Conservation (phyloP, 2,329 filamentous ascomycete species). For the Hypoxylon sp. region DNA sequence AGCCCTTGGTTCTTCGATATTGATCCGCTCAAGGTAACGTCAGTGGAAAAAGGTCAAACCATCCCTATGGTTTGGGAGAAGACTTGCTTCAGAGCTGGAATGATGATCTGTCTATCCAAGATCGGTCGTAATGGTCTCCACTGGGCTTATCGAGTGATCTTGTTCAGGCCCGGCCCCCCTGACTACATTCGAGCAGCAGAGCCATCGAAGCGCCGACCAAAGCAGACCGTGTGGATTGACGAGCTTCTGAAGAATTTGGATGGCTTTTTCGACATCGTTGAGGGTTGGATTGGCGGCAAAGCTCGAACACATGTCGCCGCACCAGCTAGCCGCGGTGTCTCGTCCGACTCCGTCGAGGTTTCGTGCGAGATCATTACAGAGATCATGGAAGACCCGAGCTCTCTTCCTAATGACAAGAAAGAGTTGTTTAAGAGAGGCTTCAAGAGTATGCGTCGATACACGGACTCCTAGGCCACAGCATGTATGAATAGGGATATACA, state of each 20-base stretch:
- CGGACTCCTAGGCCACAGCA: not conserved
- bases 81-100: constrained; percentile 37
- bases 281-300: constrained; percentile 33
- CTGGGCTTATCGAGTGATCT: constrained; percentile 11
- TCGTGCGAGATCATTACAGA: constrained; percentile 39
- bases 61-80: constrained; percentile 36
- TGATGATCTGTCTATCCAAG: constrained; percentile 31
- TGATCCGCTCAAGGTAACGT: constrained; percentile 2
- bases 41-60: not conserved
- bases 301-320: constrained; percentile 9
- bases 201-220: constrained; percentile 1
- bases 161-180: constrained; percentile 38
- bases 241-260: constrained; percentile 7
- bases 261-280: not conserved
- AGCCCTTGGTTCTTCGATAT: constrained; percentile 45
- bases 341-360: constrained; percentile 37
- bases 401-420: constrained; percentile 16
- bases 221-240: constrained; percentile 37
- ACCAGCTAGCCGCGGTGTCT: constrained; percentile 6
- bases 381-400: constrained; percentile 24
- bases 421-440: constrained; percentile 16
- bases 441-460: not conserved
- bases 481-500: not conserved
- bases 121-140: not conserved
- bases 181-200: constrained; percentile 24